Evolutionary conservation across 495 filamentous ascomycete species (phyloP).

Genomic region (Talaromyces borbonicus): DNA sequence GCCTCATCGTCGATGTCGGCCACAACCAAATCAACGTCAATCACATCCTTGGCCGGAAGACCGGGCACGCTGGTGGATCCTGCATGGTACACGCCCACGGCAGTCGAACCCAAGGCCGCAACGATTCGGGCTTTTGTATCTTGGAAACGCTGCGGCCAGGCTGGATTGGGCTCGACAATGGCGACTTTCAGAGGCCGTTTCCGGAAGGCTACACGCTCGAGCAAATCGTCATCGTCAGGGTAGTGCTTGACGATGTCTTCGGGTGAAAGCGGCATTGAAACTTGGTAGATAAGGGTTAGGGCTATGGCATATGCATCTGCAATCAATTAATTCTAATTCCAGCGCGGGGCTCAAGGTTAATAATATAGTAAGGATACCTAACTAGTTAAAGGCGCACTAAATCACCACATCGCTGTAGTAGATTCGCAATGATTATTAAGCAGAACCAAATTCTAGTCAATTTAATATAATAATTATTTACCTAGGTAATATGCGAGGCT

Average conservation of each 20-base stretch:
- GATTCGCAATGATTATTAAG: not conserved
- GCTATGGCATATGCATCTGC: no score
- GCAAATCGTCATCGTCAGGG: slow-evolving; percentile 5
- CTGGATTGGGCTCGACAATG: slow-evolving; percentile 31
- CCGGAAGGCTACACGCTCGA: slow-evolving; percentile 12
- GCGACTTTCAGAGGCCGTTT: slow-evolving; percentile 19
- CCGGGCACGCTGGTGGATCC: slow-evolving; percentile 42
- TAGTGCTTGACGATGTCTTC: slow-evolving; percentile 11
- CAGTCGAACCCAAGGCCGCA: slow-evolving; percentile 18
- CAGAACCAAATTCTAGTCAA: no score
- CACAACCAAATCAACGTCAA: slow-evolving; percentile 34
- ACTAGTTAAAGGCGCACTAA: no score
- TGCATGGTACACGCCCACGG: slow-evolving; percentile 27
- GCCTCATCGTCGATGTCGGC: slow-evolving; percentile 25
- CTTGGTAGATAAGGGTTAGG: no score
- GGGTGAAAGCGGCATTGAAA: slow-evolving; percentile 9
- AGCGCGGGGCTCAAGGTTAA: no score
- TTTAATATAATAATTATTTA: no score
- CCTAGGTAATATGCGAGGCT: no score
- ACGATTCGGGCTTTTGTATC: slow-evolving; percentile 20
- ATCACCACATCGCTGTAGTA: no score
- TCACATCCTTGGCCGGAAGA: slow-evolving; percentile 19
- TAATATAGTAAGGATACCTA: not conserved
- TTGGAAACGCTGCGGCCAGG: slow-evolving; percentile 30
- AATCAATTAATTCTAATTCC: no score